Percentiles rank a stretch among this genome's conserved stretches.
Conservation (phyloP, 169 alveolate genomes). For the Nephromyces sp. region DNA sequence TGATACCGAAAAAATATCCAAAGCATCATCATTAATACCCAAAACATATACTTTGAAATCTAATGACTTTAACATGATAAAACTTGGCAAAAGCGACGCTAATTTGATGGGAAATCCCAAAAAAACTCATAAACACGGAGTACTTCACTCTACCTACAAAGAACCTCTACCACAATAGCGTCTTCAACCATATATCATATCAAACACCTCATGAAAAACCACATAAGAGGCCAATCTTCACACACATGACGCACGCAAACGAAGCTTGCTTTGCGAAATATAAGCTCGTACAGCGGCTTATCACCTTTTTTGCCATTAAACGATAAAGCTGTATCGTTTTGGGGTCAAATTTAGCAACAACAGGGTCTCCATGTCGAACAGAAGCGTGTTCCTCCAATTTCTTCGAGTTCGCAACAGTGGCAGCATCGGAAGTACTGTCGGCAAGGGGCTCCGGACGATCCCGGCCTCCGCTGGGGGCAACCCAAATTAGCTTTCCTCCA, state of each 20-base stretch:
- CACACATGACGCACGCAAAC: not conserved
- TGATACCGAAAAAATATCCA: no score
- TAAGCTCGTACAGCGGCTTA: no score
- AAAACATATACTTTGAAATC: no score
- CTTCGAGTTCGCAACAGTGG: no score
- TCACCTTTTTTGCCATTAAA: slow-evolving; percentile 4
- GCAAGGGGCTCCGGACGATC: slow-evolving; percentile 36
- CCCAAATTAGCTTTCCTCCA: slow-evolving; percentile 29
- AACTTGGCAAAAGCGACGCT: no score
- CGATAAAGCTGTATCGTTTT: slow-evolving; percentile 17
- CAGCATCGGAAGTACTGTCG: no score
- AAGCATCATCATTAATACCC: no score
- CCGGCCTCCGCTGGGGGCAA: slow-evolving; percentile 39
- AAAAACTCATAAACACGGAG: not conserved
- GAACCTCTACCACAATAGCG: not conserved
- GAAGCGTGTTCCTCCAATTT: no score
- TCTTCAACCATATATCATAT: not conserved
- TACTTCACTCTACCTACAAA: not conserved
- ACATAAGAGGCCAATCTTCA: not conserved
- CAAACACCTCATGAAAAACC: not conserved
- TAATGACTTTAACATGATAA: no score
- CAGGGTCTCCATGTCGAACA: not conserved
- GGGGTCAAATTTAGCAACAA: slow-evolving; percentile 6
- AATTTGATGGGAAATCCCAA: no score
- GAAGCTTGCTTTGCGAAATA: not conserved